Evolutionary conservation across 192 early-diverging fungal genomes (phyloP), one percentile per base, ranked within the genome.

Genomic region (Coemansia sp.): DNA sequence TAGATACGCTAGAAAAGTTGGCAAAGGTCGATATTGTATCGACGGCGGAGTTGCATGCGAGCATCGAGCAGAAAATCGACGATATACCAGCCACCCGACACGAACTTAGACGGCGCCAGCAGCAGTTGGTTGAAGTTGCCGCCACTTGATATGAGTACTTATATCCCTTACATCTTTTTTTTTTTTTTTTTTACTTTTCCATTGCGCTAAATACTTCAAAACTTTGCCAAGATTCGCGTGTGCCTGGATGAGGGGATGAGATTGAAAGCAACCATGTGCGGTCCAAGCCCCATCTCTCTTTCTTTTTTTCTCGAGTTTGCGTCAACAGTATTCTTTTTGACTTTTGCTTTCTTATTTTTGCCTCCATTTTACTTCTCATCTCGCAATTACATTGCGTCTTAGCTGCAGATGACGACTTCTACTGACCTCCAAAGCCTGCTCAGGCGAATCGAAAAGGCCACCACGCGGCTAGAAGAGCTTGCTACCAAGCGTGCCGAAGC

Each of bases 381-480:
- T 75, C 55, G 39, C 47, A 15, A 60, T 41, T 61, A 27, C 20
- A 59, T 32, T 4, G 10, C 16, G 30, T 29, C 8, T 7, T 18
- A 32, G 24, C 56, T 13, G 13, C 64, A 73, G 79, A 82, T 82
- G 79, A 67, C 79, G 16, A 70, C 39, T 56, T 59, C 80, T 35
- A 78, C 24, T 47, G 76, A 83, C 80, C 62, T 85, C 20, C 66
- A 72, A 11, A 84, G 84, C 43, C 88, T 99, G 50, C 82, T 98
- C 61, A 94, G 90, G 84, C 89, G 97, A 32, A 85, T 99, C 35
- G 97, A 99, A 81, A 86, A 90, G 22, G 96, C 95, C 59, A 96
- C 96, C 13, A 82, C 87, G 9, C 90, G 94, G 41, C 86, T 99
- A 27, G 97, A 99, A 64, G 91, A 92, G 75, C 68, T 96, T 38